Evolutionary conservation across 2,329 filamentous ascomycete genomes (phyloP).

Genomic region (Pseudogymnoascus sp.): DNA sequence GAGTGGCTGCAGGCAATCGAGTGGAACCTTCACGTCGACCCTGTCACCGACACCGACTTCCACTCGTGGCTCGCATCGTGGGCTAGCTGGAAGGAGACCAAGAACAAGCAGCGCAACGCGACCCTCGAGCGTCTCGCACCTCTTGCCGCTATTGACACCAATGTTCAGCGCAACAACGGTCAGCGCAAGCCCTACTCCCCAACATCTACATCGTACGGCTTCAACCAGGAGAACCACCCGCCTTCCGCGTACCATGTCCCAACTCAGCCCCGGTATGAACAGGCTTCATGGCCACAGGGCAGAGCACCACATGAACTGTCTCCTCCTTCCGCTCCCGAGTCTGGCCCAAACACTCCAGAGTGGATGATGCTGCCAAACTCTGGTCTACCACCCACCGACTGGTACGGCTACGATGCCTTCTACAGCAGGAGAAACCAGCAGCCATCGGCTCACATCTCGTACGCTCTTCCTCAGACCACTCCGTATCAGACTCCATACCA

Average conservation of each 20-base stretch:
- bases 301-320: conserved; percentile 34
- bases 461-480: conserved; percentile 37
- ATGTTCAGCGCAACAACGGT: conserved; percentile 44
- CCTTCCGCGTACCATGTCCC: conserved; percentile 23
- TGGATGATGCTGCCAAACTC: conserved; percentile 38
- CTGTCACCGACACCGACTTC: conserved; percentile 54
- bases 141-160: conserved; percentile 49
- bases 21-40: conserved; percentile 62
- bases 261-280: conserved; percentile 22
- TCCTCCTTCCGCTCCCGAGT: conserved; percentile 45
- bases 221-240: conserved; percentile 35
- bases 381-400: conserved; percentile 45
- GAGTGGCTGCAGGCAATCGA: conserved; percentile 61
- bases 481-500: conserved; percentile 41
- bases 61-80: conserved; percentile 57
- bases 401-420: conserved; percentile 41
- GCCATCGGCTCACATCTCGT: conserved; percentile 22
- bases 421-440: conserved; percentile 33
- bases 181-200: conserved; percentile 39
- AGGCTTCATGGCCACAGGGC: conserved; percentile 26
- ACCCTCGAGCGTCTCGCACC: conserved; percentile 34
- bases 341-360: conserved; percentile 45
- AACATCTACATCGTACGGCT: conserved; percentile 39
- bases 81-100: conserved; percentile 50
- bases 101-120: conserved; percentile 30